A percentile compares a stretch with the other conserved stretches of the same genome.
Conservation (phyloP, 2,329 filamentous ascomycete species). For the Xylaria sp. region DNA sequence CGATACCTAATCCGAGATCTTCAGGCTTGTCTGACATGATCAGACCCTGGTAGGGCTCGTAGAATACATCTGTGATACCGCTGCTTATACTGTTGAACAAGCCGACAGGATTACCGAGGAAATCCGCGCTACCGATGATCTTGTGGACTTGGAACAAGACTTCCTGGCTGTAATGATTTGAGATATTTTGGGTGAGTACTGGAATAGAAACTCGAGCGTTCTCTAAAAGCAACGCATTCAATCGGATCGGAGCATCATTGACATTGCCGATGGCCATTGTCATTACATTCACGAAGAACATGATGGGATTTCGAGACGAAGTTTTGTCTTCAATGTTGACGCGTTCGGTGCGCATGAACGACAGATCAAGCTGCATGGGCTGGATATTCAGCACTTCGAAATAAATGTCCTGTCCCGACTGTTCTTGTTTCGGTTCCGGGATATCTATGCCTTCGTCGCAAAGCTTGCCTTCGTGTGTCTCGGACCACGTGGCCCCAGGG, state of each 20-base stretch:
- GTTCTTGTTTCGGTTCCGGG: conserved; percentile 86
- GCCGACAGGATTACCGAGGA: conserved; percentile 96
- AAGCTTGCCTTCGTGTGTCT: conserved; percentile 80
- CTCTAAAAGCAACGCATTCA: conserved; percentile 94
- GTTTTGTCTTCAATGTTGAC: conserved; percentile 97
- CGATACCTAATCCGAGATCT: conserved; percentile 93
- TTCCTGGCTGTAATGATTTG: conserved; percentile 96
- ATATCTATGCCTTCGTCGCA: conserved; percentile 92
- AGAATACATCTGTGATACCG: conserved; percentile 97
- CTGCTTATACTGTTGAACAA: conserved; percentile 99
- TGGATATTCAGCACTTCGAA: conserved; percentile 97
- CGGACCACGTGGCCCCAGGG: conserved; percentile 87
- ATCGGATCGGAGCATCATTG: conserved; percentile 93
- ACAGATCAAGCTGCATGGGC: conserved; percentile 97
- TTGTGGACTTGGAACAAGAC: conserved; percentile 96
- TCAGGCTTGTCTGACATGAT: conserved; percentile 96
- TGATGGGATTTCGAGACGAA: conserved; percentile 89
- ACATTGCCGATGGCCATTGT: conserved; percentile 99
- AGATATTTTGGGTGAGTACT: conserved; percentile 85
- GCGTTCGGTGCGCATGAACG: conserved; percentile 94
- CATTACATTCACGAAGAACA: conserved; percentile 98
- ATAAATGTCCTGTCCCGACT: conserved; percentile 93
- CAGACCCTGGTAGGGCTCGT: conserved; percentile 97
- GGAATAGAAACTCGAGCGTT: conserved; percentile 92
- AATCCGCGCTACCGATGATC: conserved; percentile 95